Evolutionary conservation across 23 red algal genomes (phyloP).

Genomic region (Agarophyton chilense): DNA sequence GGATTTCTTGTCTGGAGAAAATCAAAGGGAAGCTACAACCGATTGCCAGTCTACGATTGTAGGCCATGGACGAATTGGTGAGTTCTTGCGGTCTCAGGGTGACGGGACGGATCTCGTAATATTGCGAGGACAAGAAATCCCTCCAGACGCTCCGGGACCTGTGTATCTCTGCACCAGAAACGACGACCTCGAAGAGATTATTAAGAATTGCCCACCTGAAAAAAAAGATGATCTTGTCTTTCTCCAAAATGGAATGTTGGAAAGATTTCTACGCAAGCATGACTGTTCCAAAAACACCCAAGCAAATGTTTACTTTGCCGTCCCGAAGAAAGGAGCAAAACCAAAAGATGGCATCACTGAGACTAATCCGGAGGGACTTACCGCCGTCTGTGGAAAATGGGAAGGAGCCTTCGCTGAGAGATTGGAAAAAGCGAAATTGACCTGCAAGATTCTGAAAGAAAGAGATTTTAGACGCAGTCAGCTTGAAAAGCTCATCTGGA

Average conservation of each 20-base stretch:
- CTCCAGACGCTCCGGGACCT: slow-evolving; percentile 78
- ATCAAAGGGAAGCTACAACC: slow-evolving; percentile 34
- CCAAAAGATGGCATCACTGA: slow-evolving; percentile 91
- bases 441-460: slow-evolving; percentile 81
- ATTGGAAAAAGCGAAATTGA: slow-evolving; percentile 53
- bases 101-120: slow-evolving; percentile 60
- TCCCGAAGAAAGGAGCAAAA: slow-evolving; percentile 65
- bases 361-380: slow-evolving; percentile 74
- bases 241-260: slow-evolving; percentile 93
- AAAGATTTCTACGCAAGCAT: slow-evolving; percentile 71
- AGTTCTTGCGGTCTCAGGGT: slow-evolving; percentile 62
- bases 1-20: slow-evolving; percentile 26
- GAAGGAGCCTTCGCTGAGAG: slow-evolving; percentile 75
- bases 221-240: slow-evolving; percentile 89
- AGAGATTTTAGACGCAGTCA: slow-evolving; percentile 72
- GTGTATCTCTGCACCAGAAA: slow-evolving; percentile 97
- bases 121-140: slow-evolving; percentile 67
- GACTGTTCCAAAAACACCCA: slow-evolving; percentile 68
- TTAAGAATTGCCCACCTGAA: slow-evolving; percentile 65
- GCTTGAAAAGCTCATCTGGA: slow-evolving; percentile 98
- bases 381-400: slow-evolving; percentile 88
- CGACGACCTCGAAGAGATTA: slow-evolving; percentile 83
- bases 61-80: slow-evolving; percentile 88
- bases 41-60: slow-evolving; percentile 79
- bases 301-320: slow-evolving; percentile 91